phyloP scores from a whole-genome alignment of 2,329 filamentous ascomycete genomes.

The Hypoxylon sp. region DNA sequence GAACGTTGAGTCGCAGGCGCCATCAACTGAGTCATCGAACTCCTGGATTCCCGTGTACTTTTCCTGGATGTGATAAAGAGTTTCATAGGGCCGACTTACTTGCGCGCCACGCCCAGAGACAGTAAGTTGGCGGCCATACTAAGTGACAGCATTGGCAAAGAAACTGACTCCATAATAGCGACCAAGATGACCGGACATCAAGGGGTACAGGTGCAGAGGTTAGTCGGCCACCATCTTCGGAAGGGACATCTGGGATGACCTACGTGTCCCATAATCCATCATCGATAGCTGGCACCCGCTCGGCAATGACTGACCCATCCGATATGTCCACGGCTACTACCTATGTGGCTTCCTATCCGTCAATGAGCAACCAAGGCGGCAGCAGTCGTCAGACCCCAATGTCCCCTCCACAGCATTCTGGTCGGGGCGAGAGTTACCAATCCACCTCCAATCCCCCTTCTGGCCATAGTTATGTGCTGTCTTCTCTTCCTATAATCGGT shows the following conservation, averaged over 20 bases:
- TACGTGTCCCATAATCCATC: slow-evolving; percentile 36
- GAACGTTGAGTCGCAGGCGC: slow-evolving; percentile 59
- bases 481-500: slow-evolving; percentile 44
- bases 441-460: slow-evolving; percentile 33
- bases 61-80: slow-evolving; percentile 67
- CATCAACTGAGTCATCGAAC: slow-evolving; percentile 72
- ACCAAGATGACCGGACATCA: slow-evolving; percentile 59
- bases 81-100: slow-evolving; percentile 72
- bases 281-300: slow-evolving; percentile 27
- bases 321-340: slow-evolving; percentile 45
- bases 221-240: slow-evolving; percentile 50
- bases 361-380: slow-evolving; percentile 36
- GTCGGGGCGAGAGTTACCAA: slow-evolving; percentile 35
- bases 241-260: slow-evolving; percentile 31
- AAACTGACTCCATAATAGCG: slow-evolving; percentile 52
- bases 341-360: slow-evolving; percentile 44
- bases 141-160: slow-evolving; percentile 2
- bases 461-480: slow-evolving; percentile 42
- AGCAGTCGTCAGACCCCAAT: slow-evolving; percentile 47
- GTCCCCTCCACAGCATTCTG: slow-evolving; percentile 45
- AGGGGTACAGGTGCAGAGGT: slow-evolving; percentile 45
- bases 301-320: slow-evolving; percentile 40
- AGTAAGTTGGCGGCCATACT: slow-evolving; percentile 56
- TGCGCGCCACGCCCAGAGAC: slow-evolving; percentile 67
- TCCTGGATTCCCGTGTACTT: slow-evolving; percentile 65